These are phyloP conservation scores for Dictyostelium citrinum DNA, from an alignment of 78 protist genomes.

Conservation along the genomic window DNA sequence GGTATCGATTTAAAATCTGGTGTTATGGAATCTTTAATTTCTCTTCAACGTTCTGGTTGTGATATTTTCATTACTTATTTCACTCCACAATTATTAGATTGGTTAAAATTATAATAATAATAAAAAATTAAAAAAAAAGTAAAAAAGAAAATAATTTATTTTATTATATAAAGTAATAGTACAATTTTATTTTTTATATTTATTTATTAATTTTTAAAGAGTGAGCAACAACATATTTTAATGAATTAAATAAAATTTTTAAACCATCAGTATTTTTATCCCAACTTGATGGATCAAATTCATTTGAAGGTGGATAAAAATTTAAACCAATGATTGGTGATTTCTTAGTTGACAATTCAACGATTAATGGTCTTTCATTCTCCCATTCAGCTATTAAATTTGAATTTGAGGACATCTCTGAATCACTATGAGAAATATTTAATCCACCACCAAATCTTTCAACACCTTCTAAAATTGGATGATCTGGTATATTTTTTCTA, in stretches of 20 bases:
- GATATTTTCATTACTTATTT: conserved; percentile 88
- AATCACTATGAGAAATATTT: conserved; percentile 21
- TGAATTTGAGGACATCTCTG: neutral
- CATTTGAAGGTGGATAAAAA: conserved; percentile 59
- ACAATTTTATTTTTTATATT: neutral
- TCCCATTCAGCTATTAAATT: conserved; percentile 26
- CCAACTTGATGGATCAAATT: conserved; percentile 20
- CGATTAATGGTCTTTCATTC: conserved; percentile 33
- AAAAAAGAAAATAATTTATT: neutral
- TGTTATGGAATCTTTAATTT: conserved; percentile 74
- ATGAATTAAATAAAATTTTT: conserved; percentile 2
- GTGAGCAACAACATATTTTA: conserved; percentile 20
- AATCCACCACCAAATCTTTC: conserved; percentile 13
- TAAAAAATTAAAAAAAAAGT: neutral
- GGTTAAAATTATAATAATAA: conserved; percentile 55
- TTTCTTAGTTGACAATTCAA: neutral
- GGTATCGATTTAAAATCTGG: conserved; percentile 69
- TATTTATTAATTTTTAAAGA: neutral
- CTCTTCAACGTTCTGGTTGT: conserved; percentile 89
- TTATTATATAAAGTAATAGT: neutral
- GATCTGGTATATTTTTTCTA: neutral
- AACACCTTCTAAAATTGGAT: conserved; percentile 27
- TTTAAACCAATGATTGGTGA: conserved; percentile 30
- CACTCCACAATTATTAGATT: conserved; percentile 83
- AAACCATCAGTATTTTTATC: conserved; percentile 22